Evolutionary conservation across 306 rosid species (phyloP).

Genomic region (Inga oerstediana): DNA sequence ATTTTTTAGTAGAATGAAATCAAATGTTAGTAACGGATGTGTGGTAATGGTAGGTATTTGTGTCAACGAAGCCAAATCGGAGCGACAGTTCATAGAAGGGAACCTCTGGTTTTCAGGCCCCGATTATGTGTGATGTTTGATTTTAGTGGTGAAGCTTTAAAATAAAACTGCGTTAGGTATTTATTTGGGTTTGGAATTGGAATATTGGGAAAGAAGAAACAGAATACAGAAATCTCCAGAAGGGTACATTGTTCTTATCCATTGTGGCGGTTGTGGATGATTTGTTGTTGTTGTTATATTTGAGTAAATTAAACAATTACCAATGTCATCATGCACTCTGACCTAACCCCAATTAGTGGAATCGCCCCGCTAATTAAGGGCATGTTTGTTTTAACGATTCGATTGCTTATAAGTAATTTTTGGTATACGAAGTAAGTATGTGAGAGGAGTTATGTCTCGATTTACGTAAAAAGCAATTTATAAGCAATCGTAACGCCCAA

Average conservation of each 20-base stretch:
- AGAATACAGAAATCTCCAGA: background rate
- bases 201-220: background rate
- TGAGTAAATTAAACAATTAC: background rate
- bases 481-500: too few species aligned
- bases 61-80: slow-evolving; percentile 55
- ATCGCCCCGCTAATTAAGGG: background rate
- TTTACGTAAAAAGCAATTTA: too few species aligned
- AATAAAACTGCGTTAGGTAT: background rate
- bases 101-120: background rate
- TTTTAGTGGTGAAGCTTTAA: slow-evolving; percentile 5
- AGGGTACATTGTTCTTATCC: background rate
- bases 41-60: slow-evolving; percentile 34
- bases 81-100: slow-evolving; percentile 46
- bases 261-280: background rate
- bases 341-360: background rate
- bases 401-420: too few species aligned
- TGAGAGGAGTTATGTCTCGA: too few species aligned
- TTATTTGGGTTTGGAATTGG: background rate
- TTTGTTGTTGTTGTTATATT: too few species aligned
- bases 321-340: background rate
- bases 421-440: too few species aligned
- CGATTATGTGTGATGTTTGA: background rate
- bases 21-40: background rate
- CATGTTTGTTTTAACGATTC: too few species aligned
- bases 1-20: background rate